These are phyloP conservation scores for Solanum hybrid DNA, from an alignment of 305 asterid genomes.

Conservation along the genomic window DNA sequence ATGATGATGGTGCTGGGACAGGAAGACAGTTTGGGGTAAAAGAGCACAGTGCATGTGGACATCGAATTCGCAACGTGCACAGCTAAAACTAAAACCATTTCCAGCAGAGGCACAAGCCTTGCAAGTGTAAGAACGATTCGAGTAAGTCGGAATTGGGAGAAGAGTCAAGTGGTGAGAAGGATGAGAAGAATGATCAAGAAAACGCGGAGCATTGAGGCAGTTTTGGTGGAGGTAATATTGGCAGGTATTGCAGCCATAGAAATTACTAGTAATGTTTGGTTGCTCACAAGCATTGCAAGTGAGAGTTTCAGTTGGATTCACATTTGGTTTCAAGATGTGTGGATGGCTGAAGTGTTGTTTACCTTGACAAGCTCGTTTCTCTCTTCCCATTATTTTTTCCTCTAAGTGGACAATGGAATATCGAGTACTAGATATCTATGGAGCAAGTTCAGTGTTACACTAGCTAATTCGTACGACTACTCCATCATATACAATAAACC, in stretches of 20 bases:
- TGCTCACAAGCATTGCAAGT: neutral
- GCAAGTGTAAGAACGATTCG: slow-evolving; percentile 10
- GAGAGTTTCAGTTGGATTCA: neutral
- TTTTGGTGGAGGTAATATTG: slow-evolving; percentile 18
- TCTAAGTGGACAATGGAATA: neutral
- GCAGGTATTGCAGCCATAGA: slow-evolving; percentile 30
- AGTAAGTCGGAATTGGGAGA: slow-evolving; percentile 24
- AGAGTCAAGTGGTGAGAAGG: slow-evolving; percentile 29
- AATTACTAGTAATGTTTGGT: neutral
- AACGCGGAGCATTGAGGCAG: slow-evolving; percentile 22
- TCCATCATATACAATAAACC: neutral
- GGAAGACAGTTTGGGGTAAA: neutral
- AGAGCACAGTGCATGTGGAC: slow-evolving; percentile 9
- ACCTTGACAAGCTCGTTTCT: neutral
- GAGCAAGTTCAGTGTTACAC: neutral
- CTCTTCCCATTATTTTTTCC: neutral
- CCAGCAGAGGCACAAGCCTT: slow-evolving; percentile 19
- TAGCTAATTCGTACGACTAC: neutral
- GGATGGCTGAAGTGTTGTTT: slow-evolving; percentile 8
- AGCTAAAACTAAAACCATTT: slow-evolving; percentile 18
- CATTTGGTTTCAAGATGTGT: slow-evolving; percentile 6
- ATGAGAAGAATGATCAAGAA: slow-evolving; percentile 26
- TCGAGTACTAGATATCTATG: neutral
- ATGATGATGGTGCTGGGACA: neutral
- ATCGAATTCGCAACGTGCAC: slow-evolving; percentile 26